These are phyloP conservation scores for Tulasnella sp. DNA, from an alignment of 768 basidiomycete genomes.

Conservation along the genomic window DNA sequence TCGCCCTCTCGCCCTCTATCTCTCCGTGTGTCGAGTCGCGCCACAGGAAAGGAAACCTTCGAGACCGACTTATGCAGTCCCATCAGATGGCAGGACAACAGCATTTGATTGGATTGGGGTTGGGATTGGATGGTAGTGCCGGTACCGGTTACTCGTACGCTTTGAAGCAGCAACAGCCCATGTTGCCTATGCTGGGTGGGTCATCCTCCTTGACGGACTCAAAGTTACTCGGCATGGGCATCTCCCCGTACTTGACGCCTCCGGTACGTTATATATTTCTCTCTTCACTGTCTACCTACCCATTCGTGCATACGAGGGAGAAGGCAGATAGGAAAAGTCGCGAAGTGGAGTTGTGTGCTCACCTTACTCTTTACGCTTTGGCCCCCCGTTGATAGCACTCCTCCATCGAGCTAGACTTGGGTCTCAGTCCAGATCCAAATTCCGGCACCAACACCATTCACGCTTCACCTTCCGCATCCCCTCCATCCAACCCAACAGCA, in stretches of 20 bases:
- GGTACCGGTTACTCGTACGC: background rate
- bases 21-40: background rate
- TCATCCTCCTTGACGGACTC: background rate
- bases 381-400: background rate
- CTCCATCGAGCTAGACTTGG: background rate
- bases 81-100: background rate
- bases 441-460: background rate
- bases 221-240: background rate
- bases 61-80: background rate
- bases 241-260: conserved; percentile 8
- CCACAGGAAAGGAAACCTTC: background rate
- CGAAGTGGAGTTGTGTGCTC: background rate
- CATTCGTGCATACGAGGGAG: background rate
- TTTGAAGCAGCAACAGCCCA: background rate
- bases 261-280: background rate
- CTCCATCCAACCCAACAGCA: background rate
- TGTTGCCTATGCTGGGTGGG: background rate
- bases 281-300: background rate
- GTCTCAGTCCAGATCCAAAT: background rate
- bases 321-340: background rate
- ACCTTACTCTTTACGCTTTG: background rate
- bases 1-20: too few species aligned
- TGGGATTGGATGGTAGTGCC: background rate
- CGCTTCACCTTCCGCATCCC: background rate
- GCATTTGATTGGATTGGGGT: background rate